These are phyloP conservation scores for Mucor plumbeus DNA, from an alignment of 371 early-diverging fungal genomes.

Conservation along the genomic window DNA sequence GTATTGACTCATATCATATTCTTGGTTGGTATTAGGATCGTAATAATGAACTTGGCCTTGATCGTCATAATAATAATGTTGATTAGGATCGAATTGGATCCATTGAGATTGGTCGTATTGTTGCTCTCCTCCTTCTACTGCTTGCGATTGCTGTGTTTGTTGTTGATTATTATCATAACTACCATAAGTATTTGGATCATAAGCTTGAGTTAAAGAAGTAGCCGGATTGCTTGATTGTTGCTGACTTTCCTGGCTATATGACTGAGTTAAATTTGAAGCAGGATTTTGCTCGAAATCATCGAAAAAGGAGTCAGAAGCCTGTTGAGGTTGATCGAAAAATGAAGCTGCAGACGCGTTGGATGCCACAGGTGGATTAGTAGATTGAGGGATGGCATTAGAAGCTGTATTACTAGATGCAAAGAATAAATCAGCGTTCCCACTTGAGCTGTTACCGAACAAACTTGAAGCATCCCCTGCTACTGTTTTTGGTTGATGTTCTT, in stretches of 20 bases:
- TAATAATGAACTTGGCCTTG: constrained; percentile 42
- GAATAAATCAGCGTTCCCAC: constrained; percentile 22
- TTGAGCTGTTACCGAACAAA: constrained; percentile 28
- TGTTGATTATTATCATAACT: constrained; percentile 8
- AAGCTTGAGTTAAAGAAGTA: constrained; percentile 21
- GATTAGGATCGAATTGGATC: constrained; percentile 39
- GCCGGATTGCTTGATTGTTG: constrained; percentile 6
- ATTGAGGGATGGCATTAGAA: neutral
- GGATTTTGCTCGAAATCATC: constrained; percentile 14
- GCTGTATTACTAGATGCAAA: constrained; percentile 12
- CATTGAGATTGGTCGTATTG: constrained; percentile 18
- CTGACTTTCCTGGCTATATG: constrained; percentile 9
- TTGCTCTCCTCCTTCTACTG: constrained; percentile 6
- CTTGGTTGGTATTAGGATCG: constrained; percentile 46
- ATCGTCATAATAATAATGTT: constrained; percentile 49
- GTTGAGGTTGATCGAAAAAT: constrained; percentile 29
- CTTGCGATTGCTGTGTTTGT: neutral
- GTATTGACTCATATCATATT: constrained; percentile 40
- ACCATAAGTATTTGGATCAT: constrained; percentile 18
- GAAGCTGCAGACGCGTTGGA: constrained; percentile 26
- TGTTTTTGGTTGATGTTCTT: neutral
- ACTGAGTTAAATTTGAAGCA: constrained; percentile 2
- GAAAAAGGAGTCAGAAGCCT: constrained; percentile 12
- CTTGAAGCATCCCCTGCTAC: constrained; percentile 37
- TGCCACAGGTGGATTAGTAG: neutral